Base-by-base conservation (phyloP, 352 stramenopile genomes). In the Peronospora farinosa region DNA sequence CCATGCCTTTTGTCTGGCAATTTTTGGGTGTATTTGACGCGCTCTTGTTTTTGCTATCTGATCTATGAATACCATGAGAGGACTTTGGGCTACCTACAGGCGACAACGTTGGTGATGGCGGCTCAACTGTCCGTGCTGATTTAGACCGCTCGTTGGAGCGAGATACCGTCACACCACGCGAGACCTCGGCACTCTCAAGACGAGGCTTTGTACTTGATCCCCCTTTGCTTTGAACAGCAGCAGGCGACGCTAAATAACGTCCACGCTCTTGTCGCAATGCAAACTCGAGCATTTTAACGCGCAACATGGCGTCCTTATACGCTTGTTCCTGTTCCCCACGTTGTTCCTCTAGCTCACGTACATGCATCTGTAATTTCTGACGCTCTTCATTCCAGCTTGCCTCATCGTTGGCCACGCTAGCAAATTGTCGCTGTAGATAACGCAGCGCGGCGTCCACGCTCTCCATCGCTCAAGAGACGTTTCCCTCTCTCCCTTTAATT, bases 221-320 rank as follows among this genome's bases (percentile, higher is more conserved):
- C 5, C 60, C 63, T 11, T 61, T 85, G 32, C 61, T 89, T n/a
- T 48, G 47, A 0, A 90, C 75, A 0, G 77, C 78, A 10, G 78
- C 77, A 1, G 80, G 75, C 10, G 80, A 90, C 23, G 82, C 75
- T 16, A 94, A 50, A 53, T 94, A 94, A 36, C 83, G 69, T 0
- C 79, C 79, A 28, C 79, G 77, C 40, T 90, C 79, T 57, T 90
- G 80, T 3, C 75, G 74, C 37, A 94, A 57, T 42, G 83, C 83
- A 54, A 91, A 94, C 46, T 94, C 80, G 57, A 94, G 78, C 83
- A 94, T 94, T 61, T 94, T 94, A 35, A 94, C 67, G 37, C 82
- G 83, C 49, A 92, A 53, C 65, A 94, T 68, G 8, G 75, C 78
- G 39, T 94, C 83, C 54, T 92, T 92, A 53, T 90, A 90, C 31